These are phyloP conservation scores for Smallanthus sonchifolius DNA, from an alignment of 129 eudicot species.

Conservation along the genomic window DNA sequence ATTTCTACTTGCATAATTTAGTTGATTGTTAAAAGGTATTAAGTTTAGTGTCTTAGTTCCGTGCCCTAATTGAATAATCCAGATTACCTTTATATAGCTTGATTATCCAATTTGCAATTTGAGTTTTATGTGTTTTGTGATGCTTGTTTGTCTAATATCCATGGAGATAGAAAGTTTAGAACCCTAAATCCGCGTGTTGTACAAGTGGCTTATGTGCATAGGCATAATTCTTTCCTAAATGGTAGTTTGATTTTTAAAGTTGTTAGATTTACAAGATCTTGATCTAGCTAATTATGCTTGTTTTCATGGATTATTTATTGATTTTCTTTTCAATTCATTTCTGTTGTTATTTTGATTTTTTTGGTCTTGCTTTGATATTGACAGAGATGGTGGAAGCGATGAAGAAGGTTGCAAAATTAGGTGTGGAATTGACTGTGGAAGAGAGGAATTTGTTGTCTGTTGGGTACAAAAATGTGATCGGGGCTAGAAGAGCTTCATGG, in stretches of 20 bases:
- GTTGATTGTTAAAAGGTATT: background rate
- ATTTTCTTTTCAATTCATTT: background rate
- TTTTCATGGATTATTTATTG: background rate
- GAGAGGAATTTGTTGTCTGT: constrained; percentile 64
- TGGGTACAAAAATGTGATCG: constrained; percentile 63
- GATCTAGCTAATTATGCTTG: background rate
- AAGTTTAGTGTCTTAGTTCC: background rate
- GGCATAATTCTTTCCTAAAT: background rate
- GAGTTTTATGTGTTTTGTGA: constrained; percentile 3
- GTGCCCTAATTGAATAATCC: background rate
- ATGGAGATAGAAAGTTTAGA: background rate
- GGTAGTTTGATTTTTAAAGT: background rate
- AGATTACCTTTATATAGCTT: background rate
- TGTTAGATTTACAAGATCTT: constrained; percentile 10
- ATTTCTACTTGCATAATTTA: too few species aligned
- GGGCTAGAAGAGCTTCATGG: constrained; percentile 63
- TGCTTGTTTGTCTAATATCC: background rate
- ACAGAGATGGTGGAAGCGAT: constrained; percentile 69
- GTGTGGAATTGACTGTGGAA: constrained; percentile 54
- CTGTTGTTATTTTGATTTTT: background rate
- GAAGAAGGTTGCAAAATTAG: constrained; percentile 54
- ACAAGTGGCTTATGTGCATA: too few species aligned
- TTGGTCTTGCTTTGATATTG: constrained; percentile 11
- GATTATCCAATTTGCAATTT: background rate
- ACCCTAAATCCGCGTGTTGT: background rate